Conservation (phyloP, 2,329 filamentous ascomycete species). For the Tolypocladium inflatum region DNA sequence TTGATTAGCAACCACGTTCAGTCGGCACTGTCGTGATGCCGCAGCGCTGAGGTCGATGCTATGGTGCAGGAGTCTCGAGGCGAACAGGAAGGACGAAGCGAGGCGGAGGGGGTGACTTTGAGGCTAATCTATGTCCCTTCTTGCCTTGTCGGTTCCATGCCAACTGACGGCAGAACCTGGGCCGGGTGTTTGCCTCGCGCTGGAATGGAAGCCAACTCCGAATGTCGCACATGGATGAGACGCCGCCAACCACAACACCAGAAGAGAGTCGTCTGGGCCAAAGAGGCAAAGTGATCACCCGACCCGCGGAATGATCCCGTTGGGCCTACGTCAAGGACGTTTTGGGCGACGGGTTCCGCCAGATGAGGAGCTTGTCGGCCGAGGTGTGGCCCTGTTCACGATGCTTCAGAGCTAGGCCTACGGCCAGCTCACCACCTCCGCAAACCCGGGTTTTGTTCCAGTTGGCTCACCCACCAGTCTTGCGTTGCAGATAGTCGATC, state of each 20-base stretch:
- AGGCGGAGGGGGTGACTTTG: background rate
- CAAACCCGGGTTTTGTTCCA: background rate
- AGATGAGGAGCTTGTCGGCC: background rate
- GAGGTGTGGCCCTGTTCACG: background rate
- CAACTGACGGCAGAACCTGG: background rate
- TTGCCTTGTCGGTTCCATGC: background rate
- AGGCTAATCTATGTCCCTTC: background rate
- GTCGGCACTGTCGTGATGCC: background rate
- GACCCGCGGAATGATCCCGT: background rate
- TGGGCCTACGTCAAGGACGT: background rate
- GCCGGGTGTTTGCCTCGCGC: background rate
- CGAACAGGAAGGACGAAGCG: background rate
- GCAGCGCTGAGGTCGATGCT: background rate
- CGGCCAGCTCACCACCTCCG: background rate
- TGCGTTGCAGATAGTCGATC: too few relatives aligned
- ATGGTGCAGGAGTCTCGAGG: background rate
- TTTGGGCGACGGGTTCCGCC: background rate
- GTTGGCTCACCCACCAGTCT: background rate
- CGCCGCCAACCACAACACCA: background rate
- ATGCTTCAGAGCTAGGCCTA: background rate
- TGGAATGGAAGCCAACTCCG: background rate
- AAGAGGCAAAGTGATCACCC: background rate
- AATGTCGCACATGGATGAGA: background rate
- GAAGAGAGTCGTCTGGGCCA: background rate
- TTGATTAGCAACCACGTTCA: background rate